Base-by-base conservation (phyloP, 352 stramenopile genomes). In the Globisporangium perplexum region DNA sequence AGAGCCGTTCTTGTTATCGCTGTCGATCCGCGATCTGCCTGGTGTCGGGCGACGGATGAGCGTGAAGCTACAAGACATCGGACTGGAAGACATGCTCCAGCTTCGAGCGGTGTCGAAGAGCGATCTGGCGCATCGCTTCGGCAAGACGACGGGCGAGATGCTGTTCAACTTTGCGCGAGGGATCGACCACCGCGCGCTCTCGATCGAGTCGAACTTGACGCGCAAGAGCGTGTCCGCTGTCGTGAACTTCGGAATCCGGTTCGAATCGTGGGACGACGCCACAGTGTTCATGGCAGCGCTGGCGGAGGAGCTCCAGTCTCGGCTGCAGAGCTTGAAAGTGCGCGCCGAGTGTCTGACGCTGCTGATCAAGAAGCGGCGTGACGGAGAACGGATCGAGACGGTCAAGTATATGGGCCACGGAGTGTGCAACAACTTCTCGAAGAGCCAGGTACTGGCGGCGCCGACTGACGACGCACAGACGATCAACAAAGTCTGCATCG, bases 181-280 rank as follows among this genome's bases (percentile, higher is more conserved):
- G 5, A 68, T 85, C 26, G 90, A 97, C 64, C 39, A 71, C 36
- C 71, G 85, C 0, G 64, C 71, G 4, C 57, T 95, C 10, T 88
- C 77, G 0, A 69, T 90, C 28, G 78, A 95, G 60, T 63, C 66
- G 0, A 89, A 80, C 38, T 70, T 80, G 63, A 82, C 77, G 64
- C 67, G 84, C 3, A 96, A 97, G 63, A 96, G 84, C 44, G 82
- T 97, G 4, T 95, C 86, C 14, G 87, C 90, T 2, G 85, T 97
- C n/a, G 77, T 97, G 10, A 97, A 96, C 63, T 97, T 95, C 59
- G 90, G 90, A 1, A 93, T 97, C 49, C 82, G 90, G 0, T 96
- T 97, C 38, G 71, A 91, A n/a, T 76, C 66, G 24, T 83, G 75
- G 63, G 55, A 81, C 31, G 73, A 90, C 26, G 72, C 84, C n/a